Conservation (phyloP, 768 basidiomycete genomes). For the Phallus indusiatus region DNA sequence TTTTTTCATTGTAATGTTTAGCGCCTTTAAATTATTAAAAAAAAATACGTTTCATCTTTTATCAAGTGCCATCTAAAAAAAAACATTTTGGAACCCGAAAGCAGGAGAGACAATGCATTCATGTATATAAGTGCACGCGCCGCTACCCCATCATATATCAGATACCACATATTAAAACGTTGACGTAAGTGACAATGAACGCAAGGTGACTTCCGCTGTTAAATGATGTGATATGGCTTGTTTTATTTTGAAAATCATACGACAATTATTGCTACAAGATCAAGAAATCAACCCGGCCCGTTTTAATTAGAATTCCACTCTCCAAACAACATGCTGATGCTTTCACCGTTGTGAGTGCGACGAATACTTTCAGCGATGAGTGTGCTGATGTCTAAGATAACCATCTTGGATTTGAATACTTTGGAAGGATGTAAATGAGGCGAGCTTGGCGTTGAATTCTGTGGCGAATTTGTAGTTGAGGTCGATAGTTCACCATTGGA, state of each 20-base stretch:
- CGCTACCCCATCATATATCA: not conserved
- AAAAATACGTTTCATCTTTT: not conserved
- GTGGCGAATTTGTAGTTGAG: slow-evolving; percentile 10
- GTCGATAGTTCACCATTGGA: slow-evolving; percentile 9
- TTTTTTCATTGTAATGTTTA: not conserved
- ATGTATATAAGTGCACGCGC: not conserved
- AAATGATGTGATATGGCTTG: not conserved
- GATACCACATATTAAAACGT: not conserved
- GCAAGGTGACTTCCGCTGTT: not conserved
- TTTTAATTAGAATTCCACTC: slow-evolving; percentile 40
- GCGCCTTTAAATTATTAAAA: not conserved
- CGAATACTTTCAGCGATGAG: slow-evolving; percentile 95
- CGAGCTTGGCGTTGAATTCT: slow-evolving; percentile 9
- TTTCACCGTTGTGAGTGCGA: slow-evolving; percentile 89
- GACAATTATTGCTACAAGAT: slow-evolving; percentile 4
- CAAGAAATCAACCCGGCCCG: not conserved
- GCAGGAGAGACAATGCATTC: not conserved
- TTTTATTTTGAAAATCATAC: not conserved
- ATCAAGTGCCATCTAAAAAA: not conserved
- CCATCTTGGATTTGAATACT: slow-evolving; percentile 58
- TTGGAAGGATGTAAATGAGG: slow-evolving; percentile 18
- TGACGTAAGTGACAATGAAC: not conserved
- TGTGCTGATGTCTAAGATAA: slow-evolving; percentile 83
- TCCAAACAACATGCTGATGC: slow-evolving; percentile 79
- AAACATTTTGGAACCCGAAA: not conserved